phyloP scores from a whole-genome alignment of 2,329 filamentous ascomycete species.

The Neonectria coccinea region DNA sequence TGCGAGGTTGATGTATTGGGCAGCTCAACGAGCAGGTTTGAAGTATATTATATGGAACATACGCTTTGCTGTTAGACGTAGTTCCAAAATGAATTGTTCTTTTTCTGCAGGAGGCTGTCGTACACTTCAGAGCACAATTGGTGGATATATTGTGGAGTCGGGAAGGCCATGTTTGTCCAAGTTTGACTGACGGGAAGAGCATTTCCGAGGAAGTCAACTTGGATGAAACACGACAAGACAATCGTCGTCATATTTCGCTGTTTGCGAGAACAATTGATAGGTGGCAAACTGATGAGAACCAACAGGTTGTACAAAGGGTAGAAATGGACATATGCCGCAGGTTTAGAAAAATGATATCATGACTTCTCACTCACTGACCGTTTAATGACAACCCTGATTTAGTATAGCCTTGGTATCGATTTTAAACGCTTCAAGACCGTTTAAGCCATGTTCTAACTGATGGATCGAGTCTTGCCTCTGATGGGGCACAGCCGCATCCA shows the following conservation, averaged over 20 bases:
- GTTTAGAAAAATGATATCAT: not conserved
- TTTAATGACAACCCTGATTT: not conserved
- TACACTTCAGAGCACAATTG: slow-evolving; percentile 1
- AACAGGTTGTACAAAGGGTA: not conserved
- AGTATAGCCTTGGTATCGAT: not conserved
- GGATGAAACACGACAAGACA: not conserved
- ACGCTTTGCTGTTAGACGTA: not conserved
- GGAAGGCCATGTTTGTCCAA: not conserved
- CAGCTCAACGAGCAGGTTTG: not conserved
- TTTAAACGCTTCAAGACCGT: not conserved
- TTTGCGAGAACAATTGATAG: too few relatives aligned
- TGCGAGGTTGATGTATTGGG: not conserved
- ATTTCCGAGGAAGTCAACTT: not conserved
- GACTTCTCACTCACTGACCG: not conserved
- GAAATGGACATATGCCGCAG: not conserved
- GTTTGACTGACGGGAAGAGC: not conserved
- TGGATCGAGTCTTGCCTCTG: not conserved
- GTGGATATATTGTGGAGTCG: slow-evolving; percentile 7
- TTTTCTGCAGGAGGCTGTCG: not conserved
- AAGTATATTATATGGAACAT: not conserved
- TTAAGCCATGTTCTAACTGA: not conserved
- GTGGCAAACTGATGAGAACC: not conserved
- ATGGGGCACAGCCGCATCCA: not conserved
- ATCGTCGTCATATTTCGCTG: not conserved
- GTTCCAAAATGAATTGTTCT: not conserved